Conservation (phyloP, 2,329 filamentous ascomycete species). For the Neurospora sp. region DNA sequence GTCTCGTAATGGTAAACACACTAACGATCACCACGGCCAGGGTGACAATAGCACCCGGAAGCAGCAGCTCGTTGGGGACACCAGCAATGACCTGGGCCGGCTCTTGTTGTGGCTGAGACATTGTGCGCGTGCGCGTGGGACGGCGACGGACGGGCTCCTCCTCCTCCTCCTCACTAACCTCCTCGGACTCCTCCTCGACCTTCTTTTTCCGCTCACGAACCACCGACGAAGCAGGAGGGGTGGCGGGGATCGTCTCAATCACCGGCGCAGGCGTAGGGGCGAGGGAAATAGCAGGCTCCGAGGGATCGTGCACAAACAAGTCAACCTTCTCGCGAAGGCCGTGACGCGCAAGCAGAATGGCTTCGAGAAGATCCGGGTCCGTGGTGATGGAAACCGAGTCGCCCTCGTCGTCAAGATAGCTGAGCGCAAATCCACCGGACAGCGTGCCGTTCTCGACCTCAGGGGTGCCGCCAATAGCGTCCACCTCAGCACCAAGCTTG, state of each 20-base stretch:
- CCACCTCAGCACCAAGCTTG: slow-evolving; percentile 78
- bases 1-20: slow-evolving; percentile 78
- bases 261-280: slow-evolving; percentile 29
- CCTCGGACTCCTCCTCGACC: slow-evolving; percentile 26
- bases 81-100: slow-evolving; percentile 72
- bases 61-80: slow-evolving; percentile 84
- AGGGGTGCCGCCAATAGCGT: slow-evolving; percentile 73
- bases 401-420: slow-evolving; percentile 93
- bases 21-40: slow-evolving; percentile 87
- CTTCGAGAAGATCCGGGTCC: slow-evolving; percentile 84
- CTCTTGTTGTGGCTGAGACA: slow-evolving; percentile 20
- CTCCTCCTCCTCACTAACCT: slow-evolving; percentile 25
- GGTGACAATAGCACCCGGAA: slow-evolving; percentile 92
- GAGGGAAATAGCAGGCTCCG: slow-evolving; percentile 69
- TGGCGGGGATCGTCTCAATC: slow-evolving; percentile 29
- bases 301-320: slow-evolving; percentile 88
- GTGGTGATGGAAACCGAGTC: slow-evolving; percentile 96
- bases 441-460: slow-evolving; percentile 70
- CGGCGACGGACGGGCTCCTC: slow-evolving; percentile 35
- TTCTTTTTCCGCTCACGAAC: slow-evolving; percentile 45
- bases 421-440: slow-evolving; percentile 75
- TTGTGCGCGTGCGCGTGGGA: slow-evolving; percentile 23
- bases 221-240: slow-evolving; percentile 38
- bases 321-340: slow-evolving; percentile 85
- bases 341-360: slow-evolving; percentile 72